Evolutionary conservation across 2,329 filamentous ascomycete genomes (phyloP).

Genomic region (Cryphonectria carpinicola): DNA sequence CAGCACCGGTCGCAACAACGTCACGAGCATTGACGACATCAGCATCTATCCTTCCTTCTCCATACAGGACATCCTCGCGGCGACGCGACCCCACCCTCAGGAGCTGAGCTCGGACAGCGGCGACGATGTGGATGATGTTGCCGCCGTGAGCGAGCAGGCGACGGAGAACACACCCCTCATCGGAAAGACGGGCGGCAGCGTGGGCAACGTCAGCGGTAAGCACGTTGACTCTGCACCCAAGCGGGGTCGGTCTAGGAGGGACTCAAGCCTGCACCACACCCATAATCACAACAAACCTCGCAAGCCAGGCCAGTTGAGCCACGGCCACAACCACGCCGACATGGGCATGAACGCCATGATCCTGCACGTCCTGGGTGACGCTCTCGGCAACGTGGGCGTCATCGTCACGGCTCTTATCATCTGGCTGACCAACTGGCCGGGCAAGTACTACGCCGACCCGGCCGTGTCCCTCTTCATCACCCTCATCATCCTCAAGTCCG

Average conservation of each 20-base stretch:
- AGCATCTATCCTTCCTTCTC: conserved; percentile 89
- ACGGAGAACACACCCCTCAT: conserved; percentile 48
- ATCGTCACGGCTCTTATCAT: conserved; percentile 85
- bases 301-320: conserved; percentile 62
- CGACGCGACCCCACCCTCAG: conserved; percentile 66
- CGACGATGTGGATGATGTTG: conserved; percentile 21
- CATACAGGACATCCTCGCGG: conserved; percentile 88
- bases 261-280: conserved; percentile 64
- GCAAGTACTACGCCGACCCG: conserved; percentile 87
- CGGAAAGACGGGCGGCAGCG: conserved; percentile 25
- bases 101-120: conserved; percentile 31
- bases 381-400: conserved; percentile 84
- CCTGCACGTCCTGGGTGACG: conserved; percentile 78
- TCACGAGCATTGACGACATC: conserved; percentile 71
- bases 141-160: conserved; percentile 36
- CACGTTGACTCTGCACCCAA: conserved; percentile 36
- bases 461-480: conserved; percentile 94
- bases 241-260: conserved; percentile 42
- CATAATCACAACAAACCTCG: conserved; percentile 84
- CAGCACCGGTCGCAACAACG: conserved; percentile 58
- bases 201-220: conserved; percentile 36
- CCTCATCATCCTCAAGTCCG: conserved; percentile 72
- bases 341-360: conserved; percentile 94
- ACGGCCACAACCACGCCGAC: conserved; percentile 80
- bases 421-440: conserved; percentile 83